Conservation (phyloP, 345 rosid genomes). For the Gossypioides kirkii region DNA sequence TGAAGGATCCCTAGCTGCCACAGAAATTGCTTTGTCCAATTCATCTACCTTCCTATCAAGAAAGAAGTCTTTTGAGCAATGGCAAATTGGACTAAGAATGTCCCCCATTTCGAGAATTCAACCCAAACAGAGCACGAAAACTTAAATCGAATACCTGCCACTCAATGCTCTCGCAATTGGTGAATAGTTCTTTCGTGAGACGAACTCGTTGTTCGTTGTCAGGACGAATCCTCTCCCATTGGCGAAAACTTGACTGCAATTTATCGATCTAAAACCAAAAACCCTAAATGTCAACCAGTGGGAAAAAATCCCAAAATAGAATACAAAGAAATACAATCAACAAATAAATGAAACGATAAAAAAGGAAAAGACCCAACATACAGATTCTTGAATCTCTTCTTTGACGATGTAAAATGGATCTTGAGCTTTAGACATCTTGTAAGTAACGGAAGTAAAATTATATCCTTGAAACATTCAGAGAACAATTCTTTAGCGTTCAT, state of each 20-base stretch:
- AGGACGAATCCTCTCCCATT: conserved; percentile 71
- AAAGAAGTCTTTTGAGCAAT: conserved; percentile 42
- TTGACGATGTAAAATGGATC: conserved; percentile 97
- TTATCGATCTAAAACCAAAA: conserved; percentile 62
- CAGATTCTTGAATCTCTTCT: conserved; percentile 98
- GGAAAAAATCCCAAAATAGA: not conserved
- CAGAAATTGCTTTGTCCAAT: conserved; percentile 82
- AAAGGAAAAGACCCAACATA: conserved; percentile 30
- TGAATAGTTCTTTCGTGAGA: conserved; percentile 63
- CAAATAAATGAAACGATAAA: not conserved
- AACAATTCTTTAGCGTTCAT: not conserved
- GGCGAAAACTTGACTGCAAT: conserved; percentile 75
- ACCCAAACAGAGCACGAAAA: not conserved
- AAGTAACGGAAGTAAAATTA: not conserved
- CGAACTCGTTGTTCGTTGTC: conserved; percentile 58
- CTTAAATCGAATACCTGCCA: conserved; percentile 68
- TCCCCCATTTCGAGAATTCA: not conserved
- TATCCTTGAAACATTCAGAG: conserved; percentile 7
- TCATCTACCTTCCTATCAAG: conserved; percentile 95
- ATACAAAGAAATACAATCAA: not conserved
- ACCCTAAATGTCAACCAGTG: conserved; percentile 7
- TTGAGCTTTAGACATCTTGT: conserved; percentile 84
- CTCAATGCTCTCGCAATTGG: conserved; percentile 79
- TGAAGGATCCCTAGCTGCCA: conserved; percentile 86
- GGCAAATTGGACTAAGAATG: conserved; percentile 19